Conservation (phyloP, 768 basidiomycete species). For the Pulveroboletus sp. region DNA sequence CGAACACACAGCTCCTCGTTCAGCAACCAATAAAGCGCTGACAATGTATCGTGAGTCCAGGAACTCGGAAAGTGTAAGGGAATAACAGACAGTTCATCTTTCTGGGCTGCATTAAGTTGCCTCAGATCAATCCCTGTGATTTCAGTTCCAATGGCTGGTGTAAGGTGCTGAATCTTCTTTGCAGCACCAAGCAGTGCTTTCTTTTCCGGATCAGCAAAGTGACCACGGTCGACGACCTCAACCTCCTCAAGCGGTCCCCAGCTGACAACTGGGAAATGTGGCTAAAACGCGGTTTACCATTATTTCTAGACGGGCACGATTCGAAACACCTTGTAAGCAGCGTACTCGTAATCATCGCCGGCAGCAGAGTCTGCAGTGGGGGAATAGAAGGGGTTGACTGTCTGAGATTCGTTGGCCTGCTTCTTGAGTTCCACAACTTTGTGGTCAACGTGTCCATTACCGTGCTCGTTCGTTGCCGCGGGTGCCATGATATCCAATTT, state of each 20-base stretch:
- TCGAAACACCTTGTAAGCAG: slow-evolving; percentile 54
- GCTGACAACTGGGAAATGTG: slow-evolving; percentile 56
- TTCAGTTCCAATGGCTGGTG: slow-evolving; percentile 75
- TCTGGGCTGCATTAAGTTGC: slow-evolving; percentile 63
- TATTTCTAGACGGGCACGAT: background rate
- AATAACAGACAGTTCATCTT: slow-evolving; percentile 69
- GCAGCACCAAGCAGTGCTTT: slow-evolving; percentile 62
- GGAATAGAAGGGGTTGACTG: slow-evolving; percentile 69
- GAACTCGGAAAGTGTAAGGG: background rate
- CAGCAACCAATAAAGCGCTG: slow-evolving; percentile 71
- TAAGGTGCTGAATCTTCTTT: slow-evolving; percentile 63
- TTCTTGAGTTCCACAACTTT: slow-evolving; percentile 26
- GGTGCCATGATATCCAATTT: slow-evolving; percentile 42
- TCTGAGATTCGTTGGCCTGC: slow-evolving; percentile 14
- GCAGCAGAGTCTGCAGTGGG: slow-evolving; percentile 52
- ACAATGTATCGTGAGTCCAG: slow-evolving; percentile 8
- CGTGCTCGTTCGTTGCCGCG: slow-evolving; percentile 42
- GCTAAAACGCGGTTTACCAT: slow-evolving; percentile 38
- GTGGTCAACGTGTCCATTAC: slow-evolving; percentile 18
- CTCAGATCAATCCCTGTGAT: slow-evolving; percentile 70
- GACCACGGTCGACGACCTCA: slow-evolving; percentile 62
- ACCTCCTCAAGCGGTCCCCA: slow-evolving; percentile 64
- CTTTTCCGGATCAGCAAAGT: slow-evolving; percentile 70
- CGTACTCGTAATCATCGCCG: slow-evolving; percentile 51
- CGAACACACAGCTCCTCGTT: slow-evolving; percentile 76